phyloP scores from a whole-genome alignment of 2,329 filamentous ascomycete species.

The Diaporthe humulicola region DNA sequence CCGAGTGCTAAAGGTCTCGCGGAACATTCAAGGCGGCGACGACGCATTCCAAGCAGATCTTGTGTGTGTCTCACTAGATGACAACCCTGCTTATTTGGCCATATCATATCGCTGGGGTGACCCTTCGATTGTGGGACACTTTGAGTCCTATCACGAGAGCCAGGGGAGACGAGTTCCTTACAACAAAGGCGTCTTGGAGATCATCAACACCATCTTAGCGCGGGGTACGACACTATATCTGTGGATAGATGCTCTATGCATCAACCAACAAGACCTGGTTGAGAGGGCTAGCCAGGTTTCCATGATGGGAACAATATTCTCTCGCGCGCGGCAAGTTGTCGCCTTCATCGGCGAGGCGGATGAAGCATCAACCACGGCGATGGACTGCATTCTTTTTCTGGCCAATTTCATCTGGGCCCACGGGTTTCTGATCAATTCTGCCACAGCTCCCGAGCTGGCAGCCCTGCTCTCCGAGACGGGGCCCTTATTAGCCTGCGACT shows the following conservation, averaged over 20 bases:
- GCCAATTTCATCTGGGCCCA: background rate
- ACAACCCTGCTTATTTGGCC: constrained; percentile 14
- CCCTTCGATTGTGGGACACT: background rate
- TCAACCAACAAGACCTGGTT: constrained; percentile 11
- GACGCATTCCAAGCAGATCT: background rate
- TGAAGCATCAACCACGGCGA: background rate
- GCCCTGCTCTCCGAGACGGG: background rate
- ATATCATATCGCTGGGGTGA: constrained; percentile 29
- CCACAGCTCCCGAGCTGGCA: background rate
- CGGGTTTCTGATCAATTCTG: background rate
- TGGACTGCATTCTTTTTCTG: background rate
- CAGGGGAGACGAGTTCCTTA: background rate
- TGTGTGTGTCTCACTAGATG: constrained; percentile 5
- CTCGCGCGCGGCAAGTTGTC: constrained; percentile 12
- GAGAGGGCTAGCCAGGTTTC: constrained; percentile 22
- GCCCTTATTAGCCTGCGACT: background rate
- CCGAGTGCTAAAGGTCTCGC: constrained; percentile 4
- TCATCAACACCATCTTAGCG: background rate
- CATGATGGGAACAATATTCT: constrained; percentile 4
- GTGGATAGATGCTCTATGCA: constrained; percentile 26
- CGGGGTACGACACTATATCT: background rate
- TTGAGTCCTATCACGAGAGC: background rate
- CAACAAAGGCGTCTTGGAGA: background rate
- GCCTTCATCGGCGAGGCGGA: constrained; percentile 11
- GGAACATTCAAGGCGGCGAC: background rate